phyloP scores from a whole-genome alignment of 176 grass and related monocot genomes.

The maize (Zea mays) region DNA sequence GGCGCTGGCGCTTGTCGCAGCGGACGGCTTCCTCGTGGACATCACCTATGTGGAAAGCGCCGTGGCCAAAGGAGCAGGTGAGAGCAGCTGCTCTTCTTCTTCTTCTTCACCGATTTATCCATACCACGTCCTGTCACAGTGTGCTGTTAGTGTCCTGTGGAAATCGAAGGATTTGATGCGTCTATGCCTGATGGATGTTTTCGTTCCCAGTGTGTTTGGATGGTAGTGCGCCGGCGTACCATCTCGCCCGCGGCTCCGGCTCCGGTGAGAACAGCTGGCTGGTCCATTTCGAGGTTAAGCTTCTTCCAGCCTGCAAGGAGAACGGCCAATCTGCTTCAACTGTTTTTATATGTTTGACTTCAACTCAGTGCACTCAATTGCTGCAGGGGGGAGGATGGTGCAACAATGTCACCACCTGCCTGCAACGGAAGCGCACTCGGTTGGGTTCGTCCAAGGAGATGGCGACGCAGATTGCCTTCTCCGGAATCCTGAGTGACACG shows the following conservation, averaged over 20 bases:
- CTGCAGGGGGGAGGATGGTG: constrained; percentile 94
- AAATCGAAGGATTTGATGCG: neutral
- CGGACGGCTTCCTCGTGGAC: constrained; percentile 48
- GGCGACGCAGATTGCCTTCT: constrained; percentile 69
- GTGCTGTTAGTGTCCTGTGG: neutral
- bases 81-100: neutral
- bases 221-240: constrained; percentile 84
- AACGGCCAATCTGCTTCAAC: too few relatives aligned
- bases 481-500: constrained; percentile 66
- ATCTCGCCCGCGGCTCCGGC: constrained; percentile 66
- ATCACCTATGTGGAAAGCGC: constrained; percentile 63
- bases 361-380: neutral
- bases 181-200: neutral
- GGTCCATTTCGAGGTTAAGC: constrained; percentile 68
- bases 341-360: neutral
- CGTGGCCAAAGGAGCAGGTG: constrained; percentile 76
- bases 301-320: neutral
- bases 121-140: neutral
- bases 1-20: constrained; percentile 32
- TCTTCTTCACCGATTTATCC: neutral
- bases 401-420: constrained; percentile 64
- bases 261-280: constrained; percentile 77
- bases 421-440: constrained; percentile 51
- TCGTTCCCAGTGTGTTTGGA: constrained; percentile 65
- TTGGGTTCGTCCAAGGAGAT: constrained; percentile 88